phyloP scores from a whole-genome alignment of 768 basidiomycete genomes.

The Leccinum incarnatum region DNA sequence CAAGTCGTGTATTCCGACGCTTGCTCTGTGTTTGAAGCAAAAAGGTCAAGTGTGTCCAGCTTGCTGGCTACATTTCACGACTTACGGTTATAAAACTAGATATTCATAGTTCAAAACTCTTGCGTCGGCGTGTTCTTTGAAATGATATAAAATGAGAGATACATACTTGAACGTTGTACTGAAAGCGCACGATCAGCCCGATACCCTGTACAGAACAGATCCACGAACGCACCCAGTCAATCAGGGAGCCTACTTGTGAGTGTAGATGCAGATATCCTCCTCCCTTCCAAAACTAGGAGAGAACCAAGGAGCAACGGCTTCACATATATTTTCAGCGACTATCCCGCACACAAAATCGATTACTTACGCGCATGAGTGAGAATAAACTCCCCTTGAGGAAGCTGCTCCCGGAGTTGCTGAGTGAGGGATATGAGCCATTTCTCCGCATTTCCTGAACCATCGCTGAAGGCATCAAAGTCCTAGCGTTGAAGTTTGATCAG shows the following conservation, averaged over 20 bases:
- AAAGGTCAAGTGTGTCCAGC: not conserved
- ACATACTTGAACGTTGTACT: constrained; percentile 44
- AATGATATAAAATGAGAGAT: not conserved
- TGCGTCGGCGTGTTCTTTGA: not conserved
- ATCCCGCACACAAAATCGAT: not conserved
- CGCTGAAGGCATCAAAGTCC: constrained; percentile 58
- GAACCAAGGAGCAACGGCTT: constrained; percentile 48
- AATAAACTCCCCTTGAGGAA: constrained; percentile 33
- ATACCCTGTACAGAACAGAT: not conserved
- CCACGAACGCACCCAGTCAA: constrained; percentile 40
- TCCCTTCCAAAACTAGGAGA: constrained; percentile 33
- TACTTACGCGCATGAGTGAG: constrained; percentile 36
- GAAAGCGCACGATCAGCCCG: not conserved
- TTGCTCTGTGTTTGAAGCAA: constrained; percentile 29
- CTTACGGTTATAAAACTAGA: constrained; percentile 24
- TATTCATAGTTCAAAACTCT: not conserved
- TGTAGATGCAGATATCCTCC: constrained; percentile 42
- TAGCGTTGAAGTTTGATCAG: constrained; percentile 17
- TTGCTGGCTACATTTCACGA: not conserved
- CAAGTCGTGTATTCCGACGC: constrained; percentile 37
- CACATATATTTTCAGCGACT: no score
- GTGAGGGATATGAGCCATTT: constrained; percentile 35
- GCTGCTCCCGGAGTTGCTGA: constrained; percentile 25
- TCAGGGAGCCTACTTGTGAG: constrained; percentile 38
- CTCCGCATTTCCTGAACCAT: constrained; percentile 46